A percentile compares a stretch with the other conserved stretches of the same genome.
These are phyloP conservation scores for Uronychia binucleata DNA, from an alignment of 73 alveolate genomes.

Conservation along the genomic window DNA sequence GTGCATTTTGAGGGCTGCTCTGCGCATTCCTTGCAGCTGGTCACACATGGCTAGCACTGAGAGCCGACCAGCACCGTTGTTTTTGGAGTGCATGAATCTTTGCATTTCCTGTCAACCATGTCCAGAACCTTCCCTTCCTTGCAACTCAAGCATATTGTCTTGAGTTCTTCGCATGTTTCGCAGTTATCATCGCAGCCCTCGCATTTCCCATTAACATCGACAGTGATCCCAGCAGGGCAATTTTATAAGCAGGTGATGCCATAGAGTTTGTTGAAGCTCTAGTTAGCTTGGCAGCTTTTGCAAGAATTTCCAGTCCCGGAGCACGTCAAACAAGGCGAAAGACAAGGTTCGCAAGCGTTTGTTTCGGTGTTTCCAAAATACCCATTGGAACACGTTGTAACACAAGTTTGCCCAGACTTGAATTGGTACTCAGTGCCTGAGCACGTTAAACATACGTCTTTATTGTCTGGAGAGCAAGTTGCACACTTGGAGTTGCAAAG, in stretches of 20 bases:
- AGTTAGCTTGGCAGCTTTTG: conserved; percentile 27
- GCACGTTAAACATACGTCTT: conserved; percentile 32
- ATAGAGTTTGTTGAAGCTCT: conserved; percentile 6
- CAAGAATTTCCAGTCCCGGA: conserved; percentile 38
- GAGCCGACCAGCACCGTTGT: conserved; percentile 1
- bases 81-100: conserved; percentile 27
- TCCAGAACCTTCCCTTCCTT: not conserved
- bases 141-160: conserved; percentile 46
- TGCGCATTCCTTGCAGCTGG: conserved; percentile 19
- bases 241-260: conserved; percentile 19
- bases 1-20: conserved; percentile 9
- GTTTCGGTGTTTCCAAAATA: conserved; percentile 20
- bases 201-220: conserved; percentile 21
- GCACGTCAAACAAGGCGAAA: conserved; percentile 41
- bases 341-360: conserved; percentile 36
- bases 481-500: conserved; percentile 42
- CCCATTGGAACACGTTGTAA: conserved; percentile 37
- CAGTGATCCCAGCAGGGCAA: conserved; percentile 37
- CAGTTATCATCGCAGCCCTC: conserved; percentile 37
- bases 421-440: conserved; percentile 19
- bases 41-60: conserved; percentile 11
- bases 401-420: conserved; percentile 34
- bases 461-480: conserved; percentile 41
- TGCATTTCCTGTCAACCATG: conserved; percentile 9
- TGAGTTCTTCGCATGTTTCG: conserved; percentile 23